A percentile compares a stretch with the other conserved stretches of the same genome.
These are phyloP conservation scores for Coccinonectria pachysandricola DNA, from an alignment of 2,329 filamentous ascomycete species.

Conservation along the genomic window DNA sequence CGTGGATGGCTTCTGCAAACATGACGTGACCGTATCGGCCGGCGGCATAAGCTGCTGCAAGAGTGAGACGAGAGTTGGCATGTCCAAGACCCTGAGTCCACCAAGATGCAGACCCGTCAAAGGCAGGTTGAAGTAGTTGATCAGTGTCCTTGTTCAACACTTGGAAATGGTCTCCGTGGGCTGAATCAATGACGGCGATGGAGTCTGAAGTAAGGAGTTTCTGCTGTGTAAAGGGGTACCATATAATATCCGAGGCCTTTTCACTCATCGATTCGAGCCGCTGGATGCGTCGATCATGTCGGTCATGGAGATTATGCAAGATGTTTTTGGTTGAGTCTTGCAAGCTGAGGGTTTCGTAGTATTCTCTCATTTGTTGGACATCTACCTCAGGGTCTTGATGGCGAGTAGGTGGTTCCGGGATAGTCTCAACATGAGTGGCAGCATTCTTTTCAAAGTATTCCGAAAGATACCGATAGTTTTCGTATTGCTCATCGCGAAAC, in stretches of 20 bases:
- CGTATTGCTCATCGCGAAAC: conserved; percentile 55
- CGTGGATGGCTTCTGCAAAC: conserved; percentile 72
- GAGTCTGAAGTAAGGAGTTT: conserved; percentile 47
- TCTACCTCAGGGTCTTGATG: conserved; percentile 35
- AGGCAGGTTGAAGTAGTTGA: conserved; percentile 40
- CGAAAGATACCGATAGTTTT: conserved; percentile 57
- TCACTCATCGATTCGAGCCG: conserved; percentile 50
- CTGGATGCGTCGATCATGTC: conserved; percentile 45
- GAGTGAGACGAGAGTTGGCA: conserved; percentile 58
- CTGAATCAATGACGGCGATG: conserved; percentile 70
- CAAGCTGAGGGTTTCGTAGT: conserved; percentile 45
- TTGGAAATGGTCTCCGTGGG: conserved; percentile 70
- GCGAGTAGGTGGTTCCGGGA: conserved; percentile 50
- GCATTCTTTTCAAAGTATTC: conserved; percentile 55
- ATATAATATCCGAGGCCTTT: conserved; percentile 56
- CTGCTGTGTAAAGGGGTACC: conserved; percentile 85
- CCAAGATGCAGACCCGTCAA: conserved; percentile 82
- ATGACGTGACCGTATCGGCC: conserved; percentile 82
- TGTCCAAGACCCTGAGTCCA: conserved; percentile 87
- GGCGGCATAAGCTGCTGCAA: conserved; percentile 71
- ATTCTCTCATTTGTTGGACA: conserved; percentile 45
- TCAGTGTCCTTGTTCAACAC: conserved; percentile 24
- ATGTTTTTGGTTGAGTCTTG: conserved; percentile 31
- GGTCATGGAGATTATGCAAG: conserved; percentile 39
- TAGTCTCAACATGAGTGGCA: conserved; percentile 43